These are phyloP conservation scores for Phragmites australis DNA, from an alignment of 176 grass and related monocot genomes.

Conservation along the genomic window DNA sequence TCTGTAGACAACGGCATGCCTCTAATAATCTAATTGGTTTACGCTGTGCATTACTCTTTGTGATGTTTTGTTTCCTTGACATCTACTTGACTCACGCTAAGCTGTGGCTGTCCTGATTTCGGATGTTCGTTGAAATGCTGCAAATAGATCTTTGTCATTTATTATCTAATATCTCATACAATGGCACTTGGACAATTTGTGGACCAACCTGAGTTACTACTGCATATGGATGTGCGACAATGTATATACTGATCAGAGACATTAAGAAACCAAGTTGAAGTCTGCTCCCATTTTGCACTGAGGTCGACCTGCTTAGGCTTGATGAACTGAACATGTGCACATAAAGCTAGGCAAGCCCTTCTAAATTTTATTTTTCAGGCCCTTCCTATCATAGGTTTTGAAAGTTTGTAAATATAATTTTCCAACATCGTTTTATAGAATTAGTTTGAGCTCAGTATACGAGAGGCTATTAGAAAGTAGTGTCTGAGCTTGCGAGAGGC, in stretches of 20 bases:
- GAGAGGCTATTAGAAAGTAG: no score
- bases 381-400: background rate
- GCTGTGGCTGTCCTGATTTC: background rate
- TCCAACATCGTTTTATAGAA: background rate
- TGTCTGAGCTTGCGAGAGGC: no score
- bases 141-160: background rate
- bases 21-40: slow-evolving; percentile 16
- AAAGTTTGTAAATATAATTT: background rate
- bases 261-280: background rate
- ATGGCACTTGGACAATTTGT: background rate
- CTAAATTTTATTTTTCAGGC: no score
- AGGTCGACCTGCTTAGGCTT: slow-evolving; percentile 10
- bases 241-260: background rate
- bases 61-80: background rate
- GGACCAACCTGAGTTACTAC: background rate
- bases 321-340: background rate
- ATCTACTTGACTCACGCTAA: background rate
- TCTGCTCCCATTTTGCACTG: slow-evolving; percentile 8
- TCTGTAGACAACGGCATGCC: background rate
- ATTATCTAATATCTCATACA: background rate
- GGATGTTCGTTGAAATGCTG: background rate
- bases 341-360: background rate
- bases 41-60: background rate
- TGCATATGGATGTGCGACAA: background rate
- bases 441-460: background rate